Percentiles rank a stretch among this genome's conserved stretches.
Evolutionary conservation across 768 basidiomycete genomes (phyloP).

Genomic region (Boletus patriciae): DNA sequence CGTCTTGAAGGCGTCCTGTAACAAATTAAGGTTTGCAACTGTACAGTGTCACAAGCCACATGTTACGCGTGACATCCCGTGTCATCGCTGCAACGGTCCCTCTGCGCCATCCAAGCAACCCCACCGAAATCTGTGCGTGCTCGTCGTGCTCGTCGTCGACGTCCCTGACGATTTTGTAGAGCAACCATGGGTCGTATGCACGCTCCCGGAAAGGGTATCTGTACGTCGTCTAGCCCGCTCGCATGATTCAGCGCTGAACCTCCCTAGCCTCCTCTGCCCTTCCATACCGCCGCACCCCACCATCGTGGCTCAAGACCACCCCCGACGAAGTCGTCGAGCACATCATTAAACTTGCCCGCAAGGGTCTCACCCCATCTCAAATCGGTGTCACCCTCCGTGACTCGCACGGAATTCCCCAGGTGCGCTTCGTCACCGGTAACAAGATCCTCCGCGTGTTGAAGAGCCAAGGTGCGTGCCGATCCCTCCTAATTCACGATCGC

Average conservation of each 20-base stretch:
- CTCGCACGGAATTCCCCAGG: constrained; percentile 97
- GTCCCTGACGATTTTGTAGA: constrained; percentile 30
- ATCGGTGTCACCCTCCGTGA: constrained; percentile 98
- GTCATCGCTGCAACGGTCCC: constrained; percentile 27
- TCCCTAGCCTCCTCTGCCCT: constrained; percentile 77
- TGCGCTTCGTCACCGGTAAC: constrained; percentile 98
- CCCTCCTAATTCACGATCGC: background rate
- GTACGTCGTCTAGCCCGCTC: constrained; percentile 47
- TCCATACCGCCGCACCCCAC: constrained; percentile 93
- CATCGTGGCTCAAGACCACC: constrained; percentile 95
- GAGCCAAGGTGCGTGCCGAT: constrained; percentile 70
- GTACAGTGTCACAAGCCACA: constrained; percentile 49
- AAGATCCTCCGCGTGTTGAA: constrained; percentile 99
- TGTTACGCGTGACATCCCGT: constrained; percentile 30
- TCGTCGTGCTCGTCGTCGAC: constrained; percentile 13
- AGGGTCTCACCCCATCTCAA: constrained; percentile 96
- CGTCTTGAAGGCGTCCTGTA: too few relatives aligned
- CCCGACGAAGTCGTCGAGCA: constrained; percentile 94
- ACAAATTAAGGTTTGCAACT: constrained; percentile 64
- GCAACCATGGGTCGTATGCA: constrained; percentile 94
- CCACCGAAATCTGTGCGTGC: constrained; percentile 38
- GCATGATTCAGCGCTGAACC: constrained; percentile 38
- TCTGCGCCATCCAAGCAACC: too few relatives aligned
- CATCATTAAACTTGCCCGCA: constrained; percentile 95
- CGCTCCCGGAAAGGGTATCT: constrained; percentile 99